These are phyloP conservation scores for Tetrahymena malaccensis DNA, from an alignment of 73 alveolate genomes.

Conservation along the genomic window DNA sequence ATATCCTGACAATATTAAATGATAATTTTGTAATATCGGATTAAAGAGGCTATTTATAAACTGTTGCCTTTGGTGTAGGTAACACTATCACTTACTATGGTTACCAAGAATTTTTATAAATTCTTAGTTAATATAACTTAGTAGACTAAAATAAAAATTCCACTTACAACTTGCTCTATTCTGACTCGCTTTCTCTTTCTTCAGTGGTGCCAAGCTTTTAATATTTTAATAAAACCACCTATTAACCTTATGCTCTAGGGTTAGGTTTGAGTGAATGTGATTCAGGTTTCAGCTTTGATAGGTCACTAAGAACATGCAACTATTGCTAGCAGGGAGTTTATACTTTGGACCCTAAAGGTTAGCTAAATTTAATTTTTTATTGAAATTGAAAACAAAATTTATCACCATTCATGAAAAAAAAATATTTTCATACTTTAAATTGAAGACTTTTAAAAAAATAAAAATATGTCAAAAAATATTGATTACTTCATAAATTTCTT, in stretches of 20 bases:
- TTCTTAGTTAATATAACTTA: neutral
- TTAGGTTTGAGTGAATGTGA: neutral
- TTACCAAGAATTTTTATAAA: neutral
- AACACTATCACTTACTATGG: neutral
- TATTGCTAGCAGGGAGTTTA: neutral
- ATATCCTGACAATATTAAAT: neutral
- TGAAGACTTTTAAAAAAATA: too few species aligned
- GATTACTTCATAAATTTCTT: too few species aligned
- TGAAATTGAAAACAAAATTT: neutral
- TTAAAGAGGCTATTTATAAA: neutral
- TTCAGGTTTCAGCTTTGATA: neutral
- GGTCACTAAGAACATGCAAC: neutral
- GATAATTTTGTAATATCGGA: neutral
- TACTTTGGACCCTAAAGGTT: neutral
- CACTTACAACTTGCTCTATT: neutral
- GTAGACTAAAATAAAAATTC: neutral
- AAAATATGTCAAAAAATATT: too few species aligned
- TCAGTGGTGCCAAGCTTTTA: neutral
- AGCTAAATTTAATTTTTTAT: neutral
- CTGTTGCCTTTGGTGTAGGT: neutral
- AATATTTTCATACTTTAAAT: too few species aligned
- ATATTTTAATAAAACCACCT: neutral
- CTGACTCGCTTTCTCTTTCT: neutral
- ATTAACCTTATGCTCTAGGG: neutral
- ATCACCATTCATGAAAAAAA: too few species aligned